phyloP scores from a whole-genome alignment of 495 filamentous ascomycete species.

The Trichoderma reesei region DNA sequence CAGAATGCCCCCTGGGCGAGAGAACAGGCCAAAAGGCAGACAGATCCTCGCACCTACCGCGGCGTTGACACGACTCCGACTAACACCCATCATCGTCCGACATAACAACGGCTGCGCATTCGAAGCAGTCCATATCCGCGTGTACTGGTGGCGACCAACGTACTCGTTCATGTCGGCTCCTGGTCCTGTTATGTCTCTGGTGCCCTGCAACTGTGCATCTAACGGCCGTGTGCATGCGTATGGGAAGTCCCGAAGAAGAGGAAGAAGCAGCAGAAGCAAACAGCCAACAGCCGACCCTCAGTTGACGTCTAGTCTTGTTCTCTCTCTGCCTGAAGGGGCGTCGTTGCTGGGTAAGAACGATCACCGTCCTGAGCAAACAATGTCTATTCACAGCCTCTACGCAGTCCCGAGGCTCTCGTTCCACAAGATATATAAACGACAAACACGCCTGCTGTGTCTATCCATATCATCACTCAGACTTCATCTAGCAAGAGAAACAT shows the following conservation, averaged over 20 bases:
- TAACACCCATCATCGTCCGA: not conserved
- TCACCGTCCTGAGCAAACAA: not conserved
- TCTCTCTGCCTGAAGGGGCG: constrained; percentile 2
- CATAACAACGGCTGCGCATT: not conserved
- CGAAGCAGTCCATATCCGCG: not conserved
- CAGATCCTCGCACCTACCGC: constrained; percentile 1
- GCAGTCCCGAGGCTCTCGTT: not conserved
- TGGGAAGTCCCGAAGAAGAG: constrained; percentile 4
- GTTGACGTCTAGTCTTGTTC: constrained; percentile 5
- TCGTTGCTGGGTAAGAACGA: not conserved
- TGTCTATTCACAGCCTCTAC: constrained; percentile 3
- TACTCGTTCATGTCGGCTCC: not conserved
- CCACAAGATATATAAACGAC: constrained; percentile 3
- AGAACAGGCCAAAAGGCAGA: constrained; percentile 7
- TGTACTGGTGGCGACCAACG: not conserved
- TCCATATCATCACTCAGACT: not conserved
- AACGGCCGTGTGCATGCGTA: not conserved
- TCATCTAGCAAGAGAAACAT: not conserved
- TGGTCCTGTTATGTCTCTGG: not conserved
- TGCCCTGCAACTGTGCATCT: not conserved
- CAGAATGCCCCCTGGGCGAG: not conserved
- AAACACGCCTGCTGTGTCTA: not conserved
- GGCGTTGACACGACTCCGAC: not conserved
- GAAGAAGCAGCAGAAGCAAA: constrained; percentile 4
- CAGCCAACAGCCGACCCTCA: not conserved